Conservation (phyloP, 2,329 filamentous ascomycete genomes). For the Apiospora malaysiana region DNA sequence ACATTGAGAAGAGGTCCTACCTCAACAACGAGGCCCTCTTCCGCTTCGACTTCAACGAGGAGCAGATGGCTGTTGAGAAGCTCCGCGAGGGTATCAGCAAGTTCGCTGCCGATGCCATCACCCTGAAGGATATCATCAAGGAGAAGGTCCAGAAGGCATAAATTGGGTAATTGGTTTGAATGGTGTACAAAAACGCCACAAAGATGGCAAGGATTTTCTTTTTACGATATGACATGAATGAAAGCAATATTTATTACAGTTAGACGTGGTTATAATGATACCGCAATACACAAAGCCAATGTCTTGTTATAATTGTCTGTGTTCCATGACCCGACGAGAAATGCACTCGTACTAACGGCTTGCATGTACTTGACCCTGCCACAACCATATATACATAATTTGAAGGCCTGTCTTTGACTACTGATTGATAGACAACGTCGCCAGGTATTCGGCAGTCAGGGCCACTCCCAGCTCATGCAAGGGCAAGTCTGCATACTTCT, state of each 20-base stretch:
- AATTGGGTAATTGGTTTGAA: conserved; percentile 5
- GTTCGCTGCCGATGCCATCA: conserved; percentile 94
- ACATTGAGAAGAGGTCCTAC: conserved; percentile 90
- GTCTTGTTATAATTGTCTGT: background rate
- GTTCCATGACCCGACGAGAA: background rate
- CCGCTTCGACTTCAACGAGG: conserved; percentile 99
- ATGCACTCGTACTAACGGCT: background rate
- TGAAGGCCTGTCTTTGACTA: background rate
- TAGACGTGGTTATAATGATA: background rate
- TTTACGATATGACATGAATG: conserved; percentile 15
- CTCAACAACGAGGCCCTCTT: conserved; percentile 87
- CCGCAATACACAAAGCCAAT: background rate
- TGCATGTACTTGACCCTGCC: background rate
- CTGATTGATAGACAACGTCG: background rate
- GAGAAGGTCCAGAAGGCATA: conserved; percentile 68
- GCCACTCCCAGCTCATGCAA: background rate
- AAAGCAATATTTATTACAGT: conserved; percentile 7
- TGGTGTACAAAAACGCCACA: conserved; percentile 5
- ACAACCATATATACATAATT: background rate
- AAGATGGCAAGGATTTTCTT: conserved; percentile 1
- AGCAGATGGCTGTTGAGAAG: conserved; percentile 99
- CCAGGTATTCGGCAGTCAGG: background rate
- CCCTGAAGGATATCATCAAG: conserved; percentile 90
- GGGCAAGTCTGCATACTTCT: background rate
- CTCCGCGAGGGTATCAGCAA: conserved; percentile 99